phyloP scores from a whole-genome alignment of 345 rosid species.

The Adansonia digitata region DNA sequence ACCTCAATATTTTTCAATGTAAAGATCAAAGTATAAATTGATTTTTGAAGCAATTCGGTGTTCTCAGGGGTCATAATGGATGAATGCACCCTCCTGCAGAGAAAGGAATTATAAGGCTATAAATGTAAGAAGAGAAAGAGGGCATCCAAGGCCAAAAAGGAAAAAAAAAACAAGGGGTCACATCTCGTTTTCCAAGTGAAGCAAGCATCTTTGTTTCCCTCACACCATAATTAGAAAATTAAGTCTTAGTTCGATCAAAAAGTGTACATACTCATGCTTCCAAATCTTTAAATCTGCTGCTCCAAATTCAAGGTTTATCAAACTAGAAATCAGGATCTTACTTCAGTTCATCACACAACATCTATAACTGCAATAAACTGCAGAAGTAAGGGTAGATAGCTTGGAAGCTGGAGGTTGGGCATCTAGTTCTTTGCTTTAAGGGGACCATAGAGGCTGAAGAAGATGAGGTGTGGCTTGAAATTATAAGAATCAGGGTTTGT shows the following conservation, averaged over 20 bases:
- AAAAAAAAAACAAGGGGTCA: neutral
- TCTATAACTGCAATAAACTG: neutral
- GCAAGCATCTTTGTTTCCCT: neutral
- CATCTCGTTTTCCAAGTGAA: neutral
- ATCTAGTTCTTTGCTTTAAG: neutral
- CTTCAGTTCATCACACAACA: neutral
- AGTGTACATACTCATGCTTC: neutral
- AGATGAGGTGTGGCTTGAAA: neutral
- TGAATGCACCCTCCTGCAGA: slow-evolving; percentile 60
- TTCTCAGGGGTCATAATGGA: slow-evolving; percentile 93
- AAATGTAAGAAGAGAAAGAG: neutral
- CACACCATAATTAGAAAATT: neutral
- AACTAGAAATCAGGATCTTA: no score
- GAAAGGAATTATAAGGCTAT: neutral
- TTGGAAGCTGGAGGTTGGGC: neutral
- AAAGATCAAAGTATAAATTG: slow-evolving; percentile 75
- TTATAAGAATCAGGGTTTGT: neutral
- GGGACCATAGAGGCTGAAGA: neutral
- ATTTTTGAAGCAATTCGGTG: slow-evolving; percentile 77
- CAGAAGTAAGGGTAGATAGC: neutral
- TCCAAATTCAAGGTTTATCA: neutral
- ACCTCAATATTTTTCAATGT: slow-evolving; percentile 96
- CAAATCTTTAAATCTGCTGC: neutral
- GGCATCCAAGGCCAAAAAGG: neutral
- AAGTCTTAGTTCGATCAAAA: neutral